phyloP scores from a whole-genome alignment of 2,329 filamentous ascomycete genomes.

The Scedosporium minutisporum region DNA sequence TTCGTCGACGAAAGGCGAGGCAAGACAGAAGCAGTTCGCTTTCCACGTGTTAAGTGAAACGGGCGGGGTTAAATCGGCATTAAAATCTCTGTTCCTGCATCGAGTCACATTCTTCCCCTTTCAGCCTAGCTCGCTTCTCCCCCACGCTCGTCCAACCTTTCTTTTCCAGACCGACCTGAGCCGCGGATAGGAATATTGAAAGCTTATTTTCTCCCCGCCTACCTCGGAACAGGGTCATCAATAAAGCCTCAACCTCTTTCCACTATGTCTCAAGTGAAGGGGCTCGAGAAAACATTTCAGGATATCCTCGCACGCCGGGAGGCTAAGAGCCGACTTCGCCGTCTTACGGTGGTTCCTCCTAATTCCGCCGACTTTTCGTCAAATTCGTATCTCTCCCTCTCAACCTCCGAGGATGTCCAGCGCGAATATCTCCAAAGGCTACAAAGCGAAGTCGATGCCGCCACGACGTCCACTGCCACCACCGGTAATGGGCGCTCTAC shows the following conservation, averaged over 20 bases:
- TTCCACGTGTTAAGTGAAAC: neutral
- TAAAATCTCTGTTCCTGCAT: neutral
- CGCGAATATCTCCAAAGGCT: slow-evolving; percentile 49
- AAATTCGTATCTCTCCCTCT: slow-evolving; percentile 71
- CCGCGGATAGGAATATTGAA: neutral
- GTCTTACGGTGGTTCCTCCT: slow-evolving; percentile 36
- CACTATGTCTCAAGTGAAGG: neutral
- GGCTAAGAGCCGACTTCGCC: slow-evolving; percentile 28
- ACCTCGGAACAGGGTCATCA: neutral
- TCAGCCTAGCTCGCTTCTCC: neutral
- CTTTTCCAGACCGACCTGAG: neutral
- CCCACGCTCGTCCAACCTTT: neutral
- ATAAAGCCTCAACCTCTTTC: neutral
- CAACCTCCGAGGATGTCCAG: slow-evolving; percentile 39
- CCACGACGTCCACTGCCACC: slow-evolving; percentile 1
- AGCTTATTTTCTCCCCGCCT: neutral
- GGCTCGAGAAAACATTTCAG: slow-evolving; percentile 5
- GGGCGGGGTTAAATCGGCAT: neutral
- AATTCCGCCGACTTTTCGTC: slow-evolving; percentile 61
- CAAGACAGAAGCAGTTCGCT: neutral
- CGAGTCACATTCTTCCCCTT: neutral
- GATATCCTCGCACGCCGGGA: slow-evolving; percentile 10
- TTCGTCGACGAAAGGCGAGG: neutral
- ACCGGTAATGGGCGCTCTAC: neutral
- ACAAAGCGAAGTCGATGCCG: neutral